Evolutionary conservation across 2,329 filamentous ascomycete genomes (phyloP).

Genomic region (Alternaria tenuissima): DNA sequence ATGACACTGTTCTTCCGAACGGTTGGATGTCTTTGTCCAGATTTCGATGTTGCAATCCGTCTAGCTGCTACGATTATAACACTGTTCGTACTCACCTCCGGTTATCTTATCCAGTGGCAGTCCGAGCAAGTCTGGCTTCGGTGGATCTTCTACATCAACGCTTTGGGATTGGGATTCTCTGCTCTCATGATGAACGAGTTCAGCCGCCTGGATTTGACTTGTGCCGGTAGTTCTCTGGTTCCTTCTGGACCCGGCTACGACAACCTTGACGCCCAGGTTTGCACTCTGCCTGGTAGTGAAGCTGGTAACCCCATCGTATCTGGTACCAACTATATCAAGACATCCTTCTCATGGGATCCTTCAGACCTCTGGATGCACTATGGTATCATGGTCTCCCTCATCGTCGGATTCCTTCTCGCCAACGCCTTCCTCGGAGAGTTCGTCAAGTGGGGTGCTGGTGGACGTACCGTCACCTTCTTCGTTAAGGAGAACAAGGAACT

Average conservation of each 20-base stretch:
- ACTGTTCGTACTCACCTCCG: slow-evolving; percentile 80
- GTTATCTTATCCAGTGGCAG: slow-evolving; percentile 84
- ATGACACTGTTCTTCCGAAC: slow-evolving; percentile 58
- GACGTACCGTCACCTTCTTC: slow-evolving; percentile 82
- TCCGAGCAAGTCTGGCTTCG: slow-evolving; percentile 79
- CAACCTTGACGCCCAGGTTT: slow-evolving; percentile 78
- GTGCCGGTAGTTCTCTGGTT: slow-evolving; percentile 72
- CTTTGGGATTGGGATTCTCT: slow-evolving; percentile 78
- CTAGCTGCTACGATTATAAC: slow-evolving; percentile 80
- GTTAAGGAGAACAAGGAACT: slow-evolving; percentile 73
- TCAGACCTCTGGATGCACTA: slow-evolving; percentile 73
- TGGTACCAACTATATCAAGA: slow-evolving; percentile 73
- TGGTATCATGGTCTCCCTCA: slow-evolving; percentile 75
- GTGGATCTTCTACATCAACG: slow-evolving; percentile 85
- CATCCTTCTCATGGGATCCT: slow-evolving; percentile 72
- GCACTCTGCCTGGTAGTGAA: slow-evolving; percentile 76
- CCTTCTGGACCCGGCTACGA: slow-evolving; percentile 75
- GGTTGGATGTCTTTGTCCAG: slow-evolving; percentile 73
- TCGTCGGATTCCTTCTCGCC: slow-evolving; percentile 75
- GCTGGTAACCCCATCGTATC: slow-evolving; percentile 70
- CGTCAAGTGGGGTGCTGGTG: slow-evolving; percentile 79
- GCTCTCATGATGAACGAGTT: slow-evolving; percentile 91
- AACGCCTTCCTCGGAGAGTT: slow-evolving; percentile 80
- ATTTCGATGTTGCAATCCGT: slow-evolving; percentile 87
- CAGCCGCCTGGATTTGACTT: slow-evolving; percentile 71